Base-by-base conservation (phyloP, 2,329 filamentous ascomycete genomes). In the Fusarium xylarioides region DNA sequence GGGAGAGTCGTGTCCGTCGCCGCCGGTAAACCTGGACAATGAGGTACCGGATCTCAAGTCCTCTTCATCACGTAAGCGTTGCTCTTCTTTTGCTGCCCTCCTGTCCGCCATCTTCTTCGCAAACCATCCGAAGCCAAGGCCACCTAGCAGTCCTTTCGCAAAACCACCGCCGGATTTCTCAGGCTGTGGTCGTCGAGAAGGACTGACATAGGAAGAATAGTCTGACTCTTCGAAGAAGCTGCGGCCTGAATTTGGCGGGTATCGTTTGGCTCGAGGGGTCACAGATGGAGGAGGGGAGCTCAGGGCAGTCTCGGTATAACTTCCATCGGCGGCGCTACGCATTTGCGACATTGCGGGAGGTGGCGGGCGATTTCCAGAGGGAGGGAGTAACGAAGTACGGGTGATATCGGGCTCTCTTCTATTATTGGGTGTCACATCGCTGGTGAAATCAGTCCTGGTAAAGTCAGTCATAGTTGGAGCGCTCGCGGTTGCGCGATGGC, bases 81-180 rank as follows among this genome's bases (percentile, higher is more conserved):
- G 85, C 55, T 86, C 87, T 67, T 87, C 87, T 59, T 83, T 82
- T 68, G 77, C 84, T 66, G 83, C 79, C 56, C 83, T 83, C 74
- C 90, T 82, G 80, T 90, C 86, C 74, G 87, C 89, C 80, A 92
- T 86, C 79, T 89, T 89, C 82, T 88, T 91, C 11, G 89, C 88
- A 53, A 95, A 83, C 84, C 91, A 93, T 14, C 92, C 92, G 38
- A 92, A 84, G 4, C 92, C 92, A 32, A 93, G 81, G 4, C 91
- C 85, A 14, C 88, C 90, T 55, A 91, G 78, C 19, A 90, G 75
- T 2, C 88, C 88, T 73, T 91, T 89, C 28, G 86, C 87, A n/a
- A 86, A 81, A 2, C 86, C 85, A 70, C 88, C 86, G 18, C 81
- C 82, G 63, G 86, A 82, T 11, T 70, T 82, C 26, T 85, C 84